phyloP scores from a whole-genome alignment of 768 basidiomycete genomes.

The Tulasnella sp. region DNA sequence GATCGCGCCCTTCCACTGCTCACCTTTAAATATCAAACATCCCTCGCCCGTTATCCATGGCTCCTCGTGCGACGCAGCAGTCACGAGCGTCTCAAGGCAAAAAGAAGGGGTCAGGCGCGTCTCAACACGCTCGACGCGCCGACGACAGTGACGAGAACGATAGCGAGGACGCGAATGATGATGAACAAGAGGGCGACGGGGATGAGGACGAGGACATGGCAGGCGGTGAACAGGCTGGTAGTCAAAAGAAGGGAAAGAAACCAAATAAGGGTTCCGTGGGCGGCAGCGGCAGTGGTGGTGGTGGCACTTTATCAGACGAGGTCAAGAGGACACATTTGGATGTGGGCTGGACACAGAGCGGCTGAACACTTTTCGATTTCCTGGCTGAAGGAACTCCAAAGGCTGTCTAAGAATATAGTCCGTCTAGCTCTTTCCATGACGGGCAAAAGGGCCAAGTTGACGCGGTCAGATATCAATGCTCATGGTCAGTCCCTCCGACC shows the following conservation, averaged over 20 bases:
- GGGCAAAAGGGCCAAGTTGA: constrained; percentile 51
- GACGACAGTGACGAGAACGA: constrained; percentile 27
- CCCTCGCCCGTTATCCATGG: too few species aligned
- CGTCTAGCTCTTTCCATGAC: constrained; percentile 76
- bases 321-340: background rate
- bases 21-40: too few species aligned
- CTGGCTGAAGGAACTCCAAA: constrained; percentile 42
- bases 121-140: constrained; percentile 18
- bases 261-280: background rate
- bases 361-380: background rate
- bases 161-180: constrained; percentile 29
- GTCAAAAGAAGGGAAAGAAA: background rate
- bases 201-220: constrained; percentile 10
- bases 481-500: constrained; percentile 40
- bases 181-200: constrained; percentile 18
- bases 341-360: background rate
- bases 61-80: background rate
- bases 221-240: constrained; percentile 5
- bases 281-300: background rate
- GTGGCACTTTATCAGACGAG: background rate
- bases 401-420: constrained; percentile 60
- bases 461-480: constrained; percentile 78
- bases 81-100: background rate
- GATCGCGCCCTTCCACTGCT: too few species aligned
- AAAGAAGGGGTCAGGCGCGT: constrained; percentile 18